phyloP scores from a whole-genome alignment of 495 filamentous ascomycete species.

The Pseudevernia furfuracea region DNA sequence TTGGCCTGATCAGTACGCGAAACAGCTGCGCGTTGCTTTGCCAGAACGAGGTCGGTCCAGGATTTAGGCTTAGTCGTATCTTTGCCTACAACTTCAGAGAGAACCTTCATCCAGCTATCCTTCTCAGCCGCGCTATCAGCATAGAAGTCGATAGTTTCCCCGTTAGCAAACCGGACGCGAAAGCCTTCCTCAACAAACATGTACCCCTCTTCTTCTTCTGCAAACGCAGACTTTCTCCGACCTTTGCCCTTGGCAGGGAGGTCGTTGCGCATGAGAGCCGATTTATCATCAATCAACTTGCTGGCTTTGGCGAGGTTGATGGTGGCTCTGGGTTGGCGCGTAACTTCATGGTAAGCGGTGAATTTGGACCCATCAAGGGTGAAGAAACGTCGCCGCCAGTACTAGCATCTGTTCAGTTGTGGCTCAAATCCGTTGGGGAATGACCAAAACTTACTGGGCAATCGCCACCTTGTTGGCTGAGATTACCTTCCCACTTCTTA shows the following conservation, averaged over 20 bases:
- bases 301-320: constrained; percentile 93
- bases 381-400: constrained; percentile 96
- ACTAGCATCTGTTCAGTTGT: constrained; percentile 43
- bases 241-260: constrained; percentile 64
- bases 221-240: constrained; percentile 86
- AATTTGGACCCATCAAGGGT: constrained; percentile 84
- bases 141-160: constrained; percentile 97
- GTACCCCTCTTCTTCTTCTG: constrained; percentile 97
- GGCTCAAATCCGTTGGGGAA: background rate
- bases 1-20: constrained; percentile 24
- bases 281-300: constrained; percentile 87
- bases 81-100: constrained; percentile 77
- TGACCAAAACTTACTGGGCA: constrained; percentile 69
- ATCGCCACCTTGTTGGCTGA: constrained; percentile 95
- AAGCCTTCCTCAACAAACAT: constrained; percentile 99
- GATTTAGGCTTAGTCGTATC: constrained; percentile 42
- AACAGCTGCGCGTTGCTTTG: constrained; percentile 33
- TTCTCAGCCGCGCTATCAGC: constrained; percentile 81
- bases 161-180: constrained; percentile 94
- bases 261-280: constrained; percentile 72
- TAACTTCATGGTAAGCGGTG: constrained; percentile 93
- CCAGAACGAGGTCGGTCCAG: constrained; percentile 84
- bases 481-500: constrained; percentile 73
- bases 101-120: constrained; percentile 87
- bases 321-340: constrained; percentile 87